A percentile compares a stretch with the other conserved stretches of the same genome.
These are phyloP conservation scores for Bipolaris bicolor DNA, from an alignment of 2,329 filamentous ascomycete species.

Conservation along the genomic window DNA sequence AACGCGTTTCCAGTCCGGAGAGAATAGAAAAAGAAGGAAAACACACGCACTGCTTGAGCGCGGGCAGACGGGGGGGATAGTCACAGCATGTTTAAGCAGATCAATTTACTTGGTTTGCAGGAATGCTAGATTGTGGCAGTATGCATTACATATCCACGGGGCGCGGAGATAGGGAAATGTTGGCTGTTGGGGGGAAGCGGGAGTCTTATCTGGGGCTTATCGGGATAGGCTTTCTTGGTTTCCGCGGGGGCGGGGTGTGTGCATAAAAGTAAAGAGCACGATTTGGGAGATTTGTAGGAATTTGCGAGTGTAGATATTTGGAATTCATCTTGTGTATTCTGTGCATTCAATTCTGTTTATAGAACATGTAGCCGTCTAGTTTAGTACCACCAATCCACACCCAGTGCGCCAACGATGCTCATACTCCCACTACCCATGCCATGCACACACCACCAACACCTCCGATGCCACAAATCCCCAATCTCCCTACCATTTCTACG, in stretches of 20 bases:
- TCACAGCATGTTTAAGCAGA: constrained; percentile 49
- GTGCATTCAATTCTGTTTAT: not conserved
- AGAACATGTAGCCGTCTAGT: not conserved
- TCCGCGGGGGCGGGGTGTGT: constrained; percentile 1
- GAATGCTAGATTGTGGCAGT: constrained; percentile 22
- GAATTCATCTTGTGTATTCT: not conserved
- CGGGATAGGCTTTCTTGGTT: constrained; percentile 4
- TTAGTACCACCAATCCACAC: not conserved
- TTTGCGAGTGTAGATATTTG: too few species aligned
- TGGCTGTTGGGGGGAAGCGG: not conserved
- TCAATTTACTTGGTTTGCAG: not conserved
- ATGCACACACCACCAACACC: not conserved
- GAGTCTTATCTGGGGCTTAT: constrained; percentile 23
- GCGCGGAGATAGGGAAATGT: constrained; percentile 44
- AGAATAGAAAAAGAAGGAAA: not conserved
- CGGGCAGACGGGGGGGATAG: not conserved
- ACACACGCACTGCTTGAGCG: constrained; percentile 21
- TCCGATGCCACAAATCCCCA: not conserved
- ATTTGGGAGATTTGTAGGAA: too few species aligned
- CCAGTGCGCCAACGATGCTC: not conserved
- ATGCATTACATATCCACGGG: constrained; percentile 40
- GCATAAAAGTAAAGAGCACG: too few species aligned
- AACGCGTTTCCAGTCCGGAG: too few species aligned
- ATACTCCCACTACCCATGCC: not conserved
- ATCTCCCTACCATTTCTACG: not conserved